Base-by-base conservation (phyloP, 306 rosid genomes). In the Arachis hypogaea region DNA sequence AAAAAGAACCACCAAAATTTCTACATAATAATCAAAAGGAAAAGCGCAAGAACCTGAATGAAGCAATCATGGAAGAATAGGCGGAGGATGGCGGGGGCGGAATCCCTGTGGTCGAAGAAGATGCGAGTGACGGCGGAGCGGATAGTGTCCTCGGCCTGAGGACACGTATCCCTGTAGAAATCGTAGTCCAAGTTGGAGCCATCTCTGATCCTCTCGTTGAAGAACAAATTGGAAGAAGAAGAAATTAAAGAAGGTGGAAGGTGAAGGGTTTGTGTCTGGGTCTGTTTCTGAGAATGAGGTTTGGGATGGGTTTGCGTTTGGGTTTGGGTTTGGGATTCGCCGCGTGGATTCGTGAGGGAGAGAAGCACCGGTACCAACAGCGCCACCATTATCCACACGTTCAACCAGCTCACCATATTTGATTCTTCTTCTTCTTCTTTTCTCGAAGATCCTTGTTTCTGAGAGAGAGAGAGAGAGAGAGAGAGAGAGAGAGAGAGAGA, bases 41-140 rank as follows among this genome's bases (percentile, higher is more conserved):
- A 64, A 62, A 65, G 18, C 9, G 29, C 46, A 6, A 33, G 38
- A 33, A 89, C 98, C 86, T 82, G 78, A 49, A 91, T 84, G 85
- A 94, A 91, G 88, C 98, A 94, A 9, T 91, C 97, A 33, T 91
- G 98, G 74, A 94, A 94, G 82, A 88, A 89, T 63, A 94, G 96
- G 52, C 97, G 92, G 7, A 94, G 87, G 14, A 94, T 85, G 68
- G 89, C 85, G 0, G 96, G 80, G 2, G 96, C 77, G 36, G 83
- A 79, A 7, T 87, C 85, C 18, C 81, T 72, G 2, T 83, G 87
- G 12, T 73, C 85, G 18, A 77, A 70, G 86, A 85, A 85, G 5
- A 91, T 44, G 51, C 79, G 84, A 68, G 91, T 75, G 43, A 89
- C 77, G 2, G 78, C 52, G 0, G 90, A 84, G 51, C 93, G 84